Percentiles rank a stretch among this genome's conserved stretches.
Conservation (phyloP, 73 alveolate species). For the Tetrahymena malaccensis region DNA sequence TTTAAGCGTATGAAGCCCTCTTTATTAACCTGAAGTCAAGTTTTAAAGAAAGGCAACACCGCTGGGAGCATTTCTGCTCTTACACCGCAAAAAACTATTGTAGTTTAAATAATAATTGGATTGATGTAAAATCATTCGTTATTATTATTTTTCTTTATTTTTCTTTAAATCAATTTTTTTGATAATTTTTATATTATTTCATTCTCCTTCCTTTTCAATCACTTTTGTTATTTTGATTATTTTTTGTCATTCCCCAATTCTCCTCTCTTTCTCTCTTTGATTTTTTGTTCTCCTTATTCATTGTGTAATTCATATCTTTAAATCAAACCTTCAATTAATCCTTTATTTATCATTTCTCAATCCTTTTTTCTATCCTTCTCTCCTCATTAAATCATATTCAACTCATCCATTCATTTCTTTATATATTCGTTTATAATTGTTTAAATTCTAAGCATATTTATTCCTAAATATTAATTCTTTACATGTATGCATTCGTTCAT, state of each 20-base stretch:
- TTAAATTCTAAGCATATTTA: no score
- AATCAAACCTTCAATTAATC: background rate
- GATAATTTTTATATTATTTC: background rate
- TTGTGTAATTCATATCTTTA: background rate
- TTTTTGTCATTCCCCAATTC: background rate
- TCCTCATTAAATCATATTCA: background rate
- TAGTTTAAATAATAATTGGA: background rate
- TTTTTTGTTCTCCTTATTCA: background rate
- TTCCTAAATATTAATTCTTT: background rate
- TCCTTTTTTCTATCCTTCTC: background rate
- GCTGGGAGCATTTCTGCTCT: slow-evolving; percentile 1
- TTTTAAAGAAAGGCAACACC: background rate
- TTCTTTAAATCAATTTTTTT: background rate
- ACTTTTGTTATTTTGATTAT: background rate
- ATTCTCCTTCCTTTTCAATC: background rate
- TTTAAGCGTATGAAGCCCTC: background rate
- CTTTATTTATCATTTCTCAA: background rate
- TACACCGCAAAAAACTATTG: background rate
- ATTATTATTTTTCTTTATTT: background rate
- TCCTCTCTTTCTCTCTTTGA: background rate
- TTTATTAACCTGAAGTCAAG: background rate
- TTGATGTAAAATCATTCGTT: background rate
- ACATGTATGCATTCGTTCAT: no score
- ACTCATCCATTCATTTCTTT: background rate
- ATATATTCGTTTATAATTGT: background rate